Percentiles rank a stretch among this genome's conserved stretches.
These are phyloP conservation scores for Papiliotrema flavescens DNA, from an alignment of 1,284 basidiomycete genomes.

Conservation along the genomic window DNA sequence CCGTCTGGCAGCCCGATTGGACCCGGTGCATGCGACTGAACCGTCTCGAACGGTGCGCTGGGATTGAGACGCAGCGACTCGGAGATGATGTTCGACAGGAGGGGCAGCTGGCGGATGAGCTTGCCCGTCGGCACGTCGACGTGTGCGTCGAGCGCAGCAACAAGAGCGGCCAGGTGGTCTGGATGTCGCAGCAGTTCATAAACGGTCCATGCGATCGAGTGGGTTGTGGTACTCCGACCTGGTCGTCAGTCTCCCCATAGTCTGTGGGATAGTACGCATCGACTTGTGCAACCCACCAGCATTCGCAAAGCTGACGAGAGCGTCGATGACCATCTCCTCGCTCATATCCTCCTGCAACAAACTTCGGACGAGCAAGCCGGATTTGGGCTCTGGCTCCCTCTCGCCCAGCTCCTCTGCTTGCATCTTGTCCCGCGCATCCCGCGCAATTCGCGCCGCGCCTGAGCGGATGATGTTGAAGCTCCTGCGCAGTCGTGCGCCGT, in stretches of 20 bases:
- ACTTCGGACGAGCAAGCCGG: background rate
- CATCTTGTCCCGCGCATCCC: background rate
- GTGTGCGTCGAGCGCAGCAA: slow-evolving; percentile 6
- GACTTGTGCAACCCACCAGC: slow-evolving; percentile 19
- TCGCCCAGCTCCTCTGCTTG: slow-evolving; percentile 1
- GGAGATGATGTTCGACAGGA: slow-evolving; percentile 16
- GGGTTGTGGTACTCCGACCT: slow-evolving; percentile 24
- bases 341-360: slow-evolving; percentile 3
- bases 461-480: background rate
- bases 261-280: no score
- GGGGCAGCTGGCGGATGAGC: background rate
- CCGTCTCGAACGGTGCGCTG: slow-evolving; percentile 18
- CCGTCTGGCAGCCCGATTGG: slow-evolving; percentile 15
- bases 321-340: slow-evolving; percentile 16
- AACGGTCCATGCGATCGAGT: slow-evolving; percentile 21
- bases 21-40: slow-evolving; percentile 7
- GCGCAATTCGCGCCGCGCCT: background rate
- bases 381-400: background rate
- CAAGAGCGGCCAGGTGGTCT: slow-evolving; percentile 1
- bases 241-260: background rate
- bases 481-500: background rate
- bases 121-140: background rate
- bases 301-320: slow-evolving; percentile 20
- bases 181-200: slow-evolving; percentile 18
- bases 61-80: slow-evolving; percentile 23